Percentiles rank a stretch among this genome's conserved stretches.
These are phyloP conservation scores for Lachnellula willkommii DNA, from an alignment of 2,329 filamentous ascomycete species.

Conservation along the genomic window DNA sequence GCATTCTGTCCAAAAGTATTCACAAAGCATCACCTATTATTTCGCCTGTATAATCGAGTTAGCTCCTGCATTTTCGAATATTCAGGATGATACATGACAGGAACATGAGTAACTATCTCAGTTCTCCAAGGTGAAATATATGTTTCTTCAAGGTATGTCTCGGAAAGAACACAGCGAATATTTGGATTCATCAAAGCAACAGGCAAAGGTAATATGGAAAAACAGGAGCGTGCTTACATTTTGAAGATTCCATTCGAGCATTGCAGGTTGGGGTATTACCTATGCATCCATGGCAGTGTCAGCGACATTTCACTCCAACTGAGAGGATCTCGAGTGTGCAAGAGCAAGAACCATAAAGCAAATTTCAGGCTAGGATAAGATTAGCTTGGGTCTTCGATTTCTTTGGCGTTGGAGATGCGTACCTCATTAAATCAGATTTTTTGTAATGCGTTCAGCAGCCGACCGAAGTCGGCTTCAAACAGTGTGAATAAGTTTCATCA, in stretches of 20 bases:
- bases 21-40: no score
- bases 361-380: slow-evolving; percentile 28
- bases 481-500: slow-evolving; percentile 41
- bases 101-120: slow-evolving; percentile 20
- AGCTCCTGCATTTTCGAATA: neutral
- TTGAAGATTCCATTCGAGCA: neutral
- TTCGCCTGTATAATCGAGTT: neutral
- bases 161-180: slow-evolving; percentile 34
- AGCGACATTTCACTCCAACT: neutral
- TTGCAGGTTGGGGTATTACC: slow-evolving; percentile 5
- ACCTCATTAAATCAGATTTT: slow-evolving; percentile 45
- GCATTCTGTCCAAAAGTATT: no score
- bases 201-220: neutral
- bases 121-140: slow-evolving; percentile 38
- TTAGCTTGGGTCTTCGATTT: slow-evolving; percentile 12
- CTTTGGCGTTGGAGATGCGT: slow-evolving; percentile 13
- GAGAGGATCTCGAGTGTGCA: neutral
- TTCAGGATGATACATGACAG: slow-evolving; percentile 5
- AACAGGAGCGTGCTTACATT: slow-evolving; percentile 10
- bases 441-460: slow-evolving; percentile 33
- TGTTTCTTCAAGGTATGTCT: slow-evolving; percentile 33
- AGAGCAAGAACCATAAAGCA: slow-evolving; percentile 26
- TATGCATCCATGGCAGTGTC: slow-evolving; percentile 9
- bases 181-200: slow-evolving; percentile 32
- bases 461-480: slow-evolving; percentile 34